Conservation (phyloP, 805 yeast species). For the Grigorovia yakushimaensis region DNA sequence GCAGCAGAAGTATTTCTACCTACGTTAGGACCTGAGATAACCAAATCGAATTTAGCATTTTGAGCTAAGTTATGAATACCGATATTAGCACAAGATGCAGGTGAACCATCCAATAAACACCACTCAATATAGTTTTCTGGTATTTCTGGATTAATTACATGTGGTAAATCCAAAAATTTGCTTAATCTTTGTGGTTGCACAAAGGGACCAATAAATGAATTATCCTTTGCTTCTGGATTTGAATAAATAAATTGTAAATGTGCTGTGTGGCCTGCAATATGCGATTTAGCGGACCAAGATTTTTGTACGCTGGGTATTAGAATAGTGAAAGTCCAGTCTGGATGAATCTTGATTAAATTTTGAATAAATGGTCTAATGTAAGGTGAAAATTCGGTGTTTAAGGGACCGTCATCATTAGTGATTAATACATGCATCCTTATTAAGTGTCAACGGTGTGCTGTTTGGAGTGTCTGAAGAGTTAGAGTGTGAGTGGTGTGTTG, state of each 20-base stretch:
- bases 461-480: too few species aligned
- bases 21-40: constrained; percentile 89
- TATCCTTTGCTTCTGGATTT: constrained; percentile 38
- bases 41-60: constrained; percentile 58
- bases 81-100: constrained; percentile 90
- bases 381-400: constrained; percentile 69
- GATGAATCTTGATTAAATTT: constrained; percentile 42
- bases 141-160: constrained; percentile 13
- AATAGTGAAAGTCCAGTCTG: constrained; percentile 79
- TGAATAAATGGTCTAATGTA: constrained; percentile 75
- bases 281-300: constrained; percentile 98
- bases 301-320: constrained; percentile 75
- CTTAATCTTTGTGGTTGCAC: constrained; percentile 38
- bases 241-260: constrained; percentile 54
- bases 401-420: constrained; percentile 96
- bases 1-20: constrained; percentile 88
- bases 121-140: constrained; percentile 52
- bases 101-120: constrained; percentile 85
- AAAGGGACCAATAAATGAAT: constrained; percentile 60
- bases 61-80: constrained; percentile 64
- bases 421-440: constrained; percentile 42
- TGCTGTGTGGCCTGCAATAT: constrained; percentile 67
- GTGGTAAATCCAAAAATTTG: constrained; percentile 18
- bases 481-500: too few species aligned
- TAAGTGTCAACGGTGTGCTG: too few species aligned